A percentile compares a stretch with the other conserved stretches of the same genome.
Conservation (phyloP, 2,329 filamentous ascomycete species). For the Cadophora luteo-olivacea region DNA sequence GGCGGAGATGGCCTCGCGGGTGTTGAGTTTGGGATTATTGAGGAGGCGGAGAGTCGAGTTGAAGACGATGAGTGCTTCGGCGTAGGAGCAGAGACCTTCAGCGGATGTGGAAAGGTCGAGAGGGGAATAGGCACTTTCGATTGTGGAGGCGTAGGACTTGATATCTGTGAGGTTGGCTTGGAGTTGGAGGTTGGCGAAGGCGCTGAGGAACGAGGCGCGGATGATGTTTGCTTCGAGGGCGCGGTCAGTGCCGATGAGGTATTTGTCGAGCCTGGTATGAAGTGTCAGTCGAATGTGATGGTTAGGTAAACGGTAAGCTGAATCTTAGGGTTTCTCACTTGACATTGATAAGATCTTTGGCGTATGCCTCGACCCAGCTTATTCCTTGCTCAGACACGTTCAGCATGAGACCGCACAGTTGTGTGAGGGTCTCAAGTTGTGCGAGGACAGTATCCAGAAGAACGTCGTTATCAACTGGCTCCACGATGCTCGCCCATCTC, state of each 20-base stretch:
- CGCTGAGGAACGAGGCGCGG: slow-evolving; percentile 61
- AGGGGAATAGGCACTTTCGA: slow-evolving; percentile 23
- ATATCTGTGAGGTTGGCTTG: slow-evolving; percentile 55
- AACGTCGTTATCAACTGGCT: slow-evolving; percentile 67
- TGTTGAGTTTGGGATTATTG: slow-evolving; percentile 30
- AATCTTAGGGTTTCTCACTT: slow-evolving; percentile 5
- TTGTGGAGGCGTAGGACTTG: slow-evolving; percentile 56
- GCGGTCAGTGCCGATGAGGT: slow-evolving; percentile 50
- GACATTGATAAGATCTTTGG: slow-evolving; percentile 19
- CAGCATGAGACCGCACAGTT: slow-evolving; percentile 52
- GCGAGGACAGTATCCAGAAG: slow-evolving; percentile 73
- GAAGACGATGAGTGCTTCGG: slow-evolving; percentile 61
- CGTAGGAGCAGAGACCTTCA: slow-evolving; percentile 58
- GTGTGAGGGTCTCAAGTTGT: slow-evolving; percentile 62
- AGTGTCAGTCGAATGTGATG: slow-evolving; percentile 46
- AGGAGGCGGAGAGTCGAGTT: slow-evolving; percentile 49
- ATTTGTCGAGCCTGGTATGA: slow-evolving; percentile 58
- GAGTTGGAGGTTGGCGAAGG: slow-evolving; percentile 63
- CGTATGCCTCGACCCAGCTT: slow-evolving; percentile 12
- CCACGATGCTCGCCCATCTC: slow-evolving; percentile 71
- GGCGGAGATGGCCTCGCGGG: slow-evolving; percentile 32
- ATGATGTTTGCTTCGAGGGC: slow-evolving; percentile 60
- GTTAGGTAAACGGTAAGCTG: background rate
- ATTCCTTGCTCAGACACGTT: background rate
- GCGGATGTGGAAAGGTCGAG: slow-evolving; percentile 32